Conservation (phyloP, 2,329 filamentous ascomycete genomes). For the Pyrenochaeta sp. region DNA sequence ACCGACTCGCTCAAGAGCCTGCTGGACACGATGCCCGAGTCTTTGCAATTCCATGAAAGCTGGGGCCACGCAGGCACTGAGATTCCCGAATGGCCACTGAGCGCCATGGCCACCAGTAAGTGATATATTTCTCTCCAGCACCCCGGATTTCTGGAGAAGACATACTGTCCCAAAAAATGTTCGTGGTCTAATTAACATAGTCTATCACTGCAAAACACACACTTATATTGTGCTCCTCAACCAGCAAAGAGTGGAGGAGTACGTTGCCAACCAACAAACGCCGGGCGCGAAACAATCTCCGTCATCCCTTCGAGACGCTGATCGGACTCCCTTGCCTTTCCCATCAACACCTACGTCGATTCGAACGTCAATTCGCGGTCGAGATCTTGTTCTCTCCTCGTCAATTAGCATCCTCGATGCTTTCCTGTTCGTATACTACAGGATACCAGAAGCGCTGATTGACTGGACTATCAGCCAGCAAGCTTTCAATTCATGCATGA, state of each 20-base stretch:
- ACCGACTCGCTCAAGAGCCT: constrained; percentile 54
- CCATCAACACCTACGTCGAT: constrained; percentile 23
- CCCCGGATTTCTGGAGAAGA: no score
- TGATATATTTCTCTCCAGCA: no score
- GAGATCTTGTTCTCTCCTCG: constrained; percentile 52
- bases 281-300: constrained; percentile 2
- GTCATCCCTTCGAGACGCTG: constrained; percentile 21
- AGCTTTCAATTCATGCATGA: constrained; percentile 60
- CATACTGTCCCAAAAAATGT: no score
- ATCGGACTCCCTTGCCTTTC: constrained; percentile 15
- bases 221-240: constrained; percentile 59
- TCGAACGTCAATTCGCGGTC: constrained; percentile 41
- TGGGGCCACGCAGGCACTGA: constrained; percentile 50
- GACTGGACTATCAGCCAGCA: constrained; percentile 60
- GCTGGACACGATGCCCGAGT: constrained; percentile 57
- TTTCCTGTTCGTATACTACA: constrained; percentile 56
- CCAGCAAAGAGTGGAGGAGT: constrained; percentile 49
- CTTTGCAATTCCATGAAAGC: constrained; percentile 55
- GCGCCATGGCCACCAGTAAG: constrained; percentile 55
- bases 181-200: constrained; percentile 40
- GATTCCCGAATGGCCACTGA: constrained; percentile 57
- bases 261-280: background rate
- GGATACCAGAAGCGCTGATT: constrained; percentile 53
- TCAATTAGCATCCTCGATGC: constrained; percentile 52
- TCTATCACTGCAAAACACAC: constrained; percentile 57